Evolutionary conservation across 2,329 filamentous ascomycete species (phyloP).

Genomic region (Sporothrix pallida): DNA sequence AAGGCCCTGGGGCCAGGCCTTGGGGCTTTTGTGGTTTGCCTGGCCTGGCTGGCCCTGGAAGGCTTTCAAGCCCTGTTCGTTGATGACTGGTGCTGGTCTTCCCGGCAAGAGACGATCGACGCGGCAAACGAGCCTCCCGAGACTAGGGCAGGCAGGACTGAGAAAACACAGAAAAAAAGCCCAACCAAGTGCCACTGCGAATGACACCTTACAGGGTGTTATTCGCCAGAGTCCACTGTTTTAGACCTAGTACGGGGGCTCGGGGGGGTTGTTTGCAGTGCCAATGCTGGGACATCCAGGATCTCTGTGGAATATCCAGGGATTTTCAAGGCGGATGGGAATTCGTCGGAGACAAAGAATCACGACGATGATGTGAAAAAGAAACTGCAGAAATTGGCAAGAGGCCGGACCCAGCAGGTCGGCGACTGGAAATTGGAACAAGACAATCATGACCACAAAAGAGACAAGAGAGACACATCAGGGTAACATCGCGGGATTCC

Average conservation of each 20-base stretch:
- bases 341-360: neutral
- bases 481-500: constrained; percentile 30
- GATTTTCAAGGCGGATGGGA: neutral
- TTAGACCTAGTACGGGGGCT: constrained; percentile 17
- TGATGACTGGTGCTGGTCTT: neutral
- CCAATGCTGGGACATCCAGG: no score
- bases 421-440: constrained; percentile 24
- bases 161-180: neutral
- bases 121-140: constrained; percentile 25
- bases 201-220: constrained; percentile 17
- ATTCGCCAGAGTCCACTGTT: constrained; percentile 28
- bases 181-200: neutral
- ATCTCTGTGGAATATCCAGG: neutral
- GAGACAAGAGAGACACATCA: constrained; percentile 12
- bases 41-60: neutral
- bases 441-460: neutral
- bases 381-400: constrained; percentile 22
- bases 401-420: constrained; percentile 30
- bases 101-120: constrained; percentile 17
- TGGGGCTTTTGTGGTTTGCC: neutral
- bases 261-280: neutral
- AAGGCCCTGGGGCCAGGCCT: neutral
- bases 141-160: constrained; percentile 5
- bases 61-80: neutral
- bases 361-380: neutral